A percentile compares a stretch with the other conserved stretches of the same genome.
These are phyloP conservation scores for Trypanosoma mega DNA, from an alignment of 208 protist genomes.

Conservation along the genomic window DNA sequence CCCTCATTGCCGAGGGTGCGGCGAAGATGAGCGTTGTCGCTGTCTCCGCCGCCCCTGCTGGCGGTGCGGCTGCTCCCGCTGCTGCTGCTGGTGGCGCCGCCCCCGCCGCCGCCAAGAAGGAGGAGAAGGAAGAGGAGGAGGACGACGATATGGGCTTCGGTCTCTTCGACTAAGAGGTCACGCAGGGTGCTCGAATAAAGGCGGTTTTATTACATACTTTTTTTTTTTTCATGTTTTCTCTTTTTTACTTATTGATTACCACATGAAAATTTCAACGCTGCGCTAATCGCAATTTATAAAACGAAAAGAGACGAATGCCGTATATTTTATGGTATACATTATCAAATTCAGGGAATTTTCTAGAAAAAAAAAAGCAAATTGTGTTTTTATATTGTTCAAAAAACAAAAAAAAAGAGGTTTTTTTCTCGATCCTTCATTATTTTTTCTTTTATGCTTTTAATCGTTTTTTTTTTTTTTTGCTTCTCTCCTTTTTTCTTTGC, in stretches of 20 bases:
- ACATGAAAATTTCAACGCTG: too few species aligned
- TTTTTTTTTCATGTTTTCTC: too few species aligned
- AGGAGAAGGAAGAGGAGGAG: slow-evolving; percentile 82
- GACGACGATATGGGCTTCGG: slow-evolving; percentile 91
- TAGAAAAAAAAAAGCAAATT: too few species aligned
- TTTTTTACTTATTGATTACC: too few species aligned
- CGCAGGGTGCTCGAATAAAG: too few species aligned
- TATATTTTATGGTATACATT: too few species aligned
- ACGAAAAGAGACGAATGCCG: too few species aligned
- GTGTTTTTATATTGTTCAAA: slow-evolving; percentile 18
- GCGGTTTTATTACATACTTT: too few species aligned
- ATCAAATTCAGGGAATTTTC: too few species aligned
- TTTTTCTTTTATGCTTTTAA: slow-evolving; percentile 18
- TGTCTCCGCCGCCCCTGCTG: slow-evolving; percentile 36
- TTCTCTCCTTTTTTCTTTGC: background rate
- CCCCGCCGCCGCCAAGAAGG: slow-evolving; percentile 46
- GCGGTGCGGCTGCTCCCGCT: slow-evolving; percentile 31
- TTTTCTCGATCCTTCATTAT: slow-evolving; percentile 12
- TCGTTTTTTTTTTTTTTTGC: slow-evolving; percentile 12
- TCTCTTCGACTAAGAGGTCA: slow-evolving; percentile 76
- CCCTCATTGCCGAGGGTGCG: slow-evolving; percentile 76
- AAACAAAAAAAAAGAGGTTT: slow-evolving; percentile 17
- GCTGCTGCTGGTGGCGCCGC: slow-evolving; percentile 34
- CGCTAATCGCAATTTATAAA: too few species aligned
- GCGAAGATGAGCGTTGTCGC: slow-evolving; percentile 75